A percentile compares a stretch with the other conserved stretches of the same genome.
Conservation (phyloP, 768 basidiomycete genomes). For the Glaciozyma antarctica region DNA sequence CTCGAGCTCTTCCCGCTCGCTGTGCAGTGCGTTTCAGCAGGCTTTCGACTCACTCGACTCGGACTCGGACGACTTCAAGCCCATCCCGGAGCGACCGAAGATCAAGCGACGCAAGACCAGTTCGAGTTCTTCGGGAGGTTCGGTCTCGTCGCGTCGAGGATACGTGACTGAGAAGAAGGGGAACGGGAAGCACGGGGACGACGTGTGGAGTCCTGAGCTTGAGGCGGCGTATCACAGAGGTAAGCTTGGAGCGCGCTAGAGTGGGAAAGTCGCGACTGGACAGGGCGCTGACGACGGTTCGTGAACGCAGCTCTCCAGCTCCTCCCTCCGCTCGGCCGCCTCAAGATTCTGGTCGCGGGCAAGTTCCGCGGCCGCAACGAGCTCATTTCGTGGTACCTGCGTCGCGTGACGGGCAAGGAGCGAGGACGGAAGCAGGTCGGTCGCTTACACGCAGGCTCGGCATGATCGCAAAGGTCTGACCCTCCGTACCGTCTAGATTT, state of each 20-base stretch:
- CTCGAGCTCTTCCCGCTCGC: slow-evolving; percentile 9
- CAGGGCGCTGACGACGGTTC: neutral
- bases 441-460: neutral
- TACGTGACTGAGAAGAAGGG: neutral
- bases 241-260: neutral
- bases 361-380: slow-evolving; percentile 41
- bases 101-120: slow-evolving; percentile 26
- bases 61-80: neutral
- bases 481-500: neutral
- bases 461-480: too few species aligned
- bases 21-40: neutral
- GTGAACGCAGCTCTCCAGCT: slow-evolving; percentile 26
- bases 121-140: slow-evolving; percentile 2
- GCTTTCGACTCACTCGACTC: neutral
- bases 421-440: slow-evolving; percentile 39
- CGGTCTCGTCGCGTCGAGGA: neutral
- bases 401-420: slow-evolving; percentile 34
- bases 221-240: slow-evolving; percentile 34
- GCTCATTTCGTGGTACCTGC: slow-evolving; percentile 39
- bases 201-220: slow-evolving; percentile 34
- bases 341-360: slow-evolving; percentile 37
- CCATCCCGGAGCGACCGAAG: neutral
- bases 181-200: slow-evolving; percentile 25
- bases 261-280: neutral
- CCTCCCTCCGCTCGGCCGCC: slow-evolving; percentile 36